Conservation (phyloP, 768 basidiomycete species). For the Panaeolus papilionaceus region DNA sequence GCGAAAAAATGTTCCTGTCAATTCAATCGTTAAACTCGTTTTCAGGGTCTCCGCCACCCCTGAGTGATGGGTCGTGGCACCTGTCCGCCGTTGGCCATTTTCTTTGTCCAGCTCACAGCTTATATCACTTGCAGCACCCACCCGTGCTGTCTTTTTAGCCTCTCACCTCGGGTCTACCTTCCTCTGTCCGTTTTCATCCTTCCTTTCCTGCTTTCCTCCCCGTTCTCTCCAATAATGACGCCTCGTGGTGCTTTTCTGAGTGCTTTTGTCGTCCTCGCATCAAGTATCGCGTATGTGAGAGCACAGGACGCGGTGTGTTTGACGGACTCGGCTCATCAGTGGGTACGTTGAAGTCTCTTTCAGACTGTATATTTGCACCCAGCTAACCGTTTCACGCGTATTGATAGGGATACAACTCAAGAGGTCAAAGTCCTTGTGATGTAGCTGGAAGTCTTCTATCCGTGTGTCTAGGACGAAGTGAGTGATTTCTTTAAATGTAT, state of each 20-base stretch:
- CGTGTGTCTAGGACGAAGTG: slow-evolving; percentile 46
- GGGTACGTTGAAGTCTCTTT: background rate
- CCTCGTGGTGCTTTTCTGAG: background rate
- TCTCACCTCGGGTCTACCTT: background rate
- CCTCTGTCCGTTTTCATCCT: background rate
- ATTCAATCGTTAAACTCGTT: background rate
- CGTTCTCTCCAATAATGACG: background rate
- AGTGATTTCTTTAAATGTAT: background rate
- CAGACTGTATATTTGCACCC: background rate
- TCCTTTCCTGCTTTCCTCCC: background rate
- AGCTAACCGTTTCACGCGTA: background rate
- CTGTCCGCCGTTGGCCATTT: slow-evolving; percentile 7
- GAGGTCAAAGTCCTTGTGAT: slow-evolving; percentile 48
- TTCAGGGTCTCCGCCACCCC: background rate
- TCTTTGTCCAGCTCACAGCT: background rate
- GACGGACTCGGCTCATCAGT: background rate
- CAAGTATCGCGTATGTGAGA: background rate
- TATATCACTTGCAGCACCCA: background rate
- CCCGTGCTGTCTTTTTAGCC: background rate
- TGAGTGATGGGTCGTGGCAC: background rate
- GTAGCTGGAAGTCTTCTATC: slow-evolving; percentile 47
- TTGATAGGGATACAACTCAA: slow-evolving; percentile 45
- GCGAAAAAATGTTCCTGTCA: no score
- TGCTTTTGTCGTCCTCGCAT: background rate
- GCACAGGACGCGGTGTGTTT: slow-evolving; percentile 6